These are phyloP conservation scores for Trichoderma sp. DNA, from an alignment of 2,329 filamentous ascomycete genomes.

Conservation along the genomic window DNA sequence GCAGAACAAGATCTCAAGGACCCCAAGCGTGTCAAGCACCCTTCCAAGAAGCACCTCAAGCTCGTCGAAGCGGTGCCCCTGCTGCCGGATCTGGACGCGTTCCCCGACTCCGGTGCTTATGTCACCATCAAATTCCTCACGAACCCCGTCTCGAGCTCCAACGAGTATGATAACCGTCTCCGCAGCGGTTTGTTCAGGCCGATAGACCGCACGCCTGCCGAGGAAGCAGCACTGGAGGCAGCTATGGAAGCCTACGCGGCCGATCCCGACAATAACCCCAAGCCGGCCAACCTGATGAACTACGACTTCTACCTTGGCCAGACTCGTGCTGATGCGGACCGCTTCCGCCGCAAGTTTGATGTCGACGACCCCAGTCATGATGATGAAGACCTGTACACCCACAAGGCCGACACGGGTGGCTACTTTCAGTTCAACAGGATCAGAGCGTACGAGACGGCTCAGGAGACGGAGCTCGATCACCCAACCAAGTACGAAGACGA, in stretches of 20 bases:
- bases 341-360: conserved; percentile 64
- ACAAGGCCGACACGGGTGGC: conserved; percentile 47
- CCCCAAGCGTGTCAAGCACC: conserved; percentile 56
- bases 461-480: conserved; percentile 58
- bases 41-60: conserved; percentile 58
- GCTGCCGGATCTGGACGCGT: conserved; percentile 66
- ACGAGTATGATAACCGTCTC: conserved; percentile 60
- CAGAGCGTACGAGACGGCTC: conserved; percentile 64
- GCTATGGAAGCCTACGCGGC: conserved; percentile 56
- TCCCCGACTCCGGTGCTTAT: conserved; percentile 69
- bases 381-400: conserved; percentile 56
- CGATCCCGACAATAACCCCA: conserved; percentile 57
- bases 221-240: conserved; percentile 53
- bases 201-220: conserved; percentile 55
- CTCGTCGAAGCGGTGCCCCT: conserved; percentile 62
- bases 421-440: conserved; percentile 64
- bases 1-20: conserved; percentile 58
- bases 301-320: conserved; percentile 68
- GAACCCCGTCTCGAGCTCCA: conserved; percentile 58
- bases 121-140: conserved; percentile 69
- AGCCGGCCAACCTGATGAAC: conserved; percentile 60
- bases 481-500: conserved; percentile 65
- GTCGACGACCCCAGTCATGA: conserved; percentile 56
- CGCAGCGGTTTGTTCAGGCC: conserved; percentile 63
- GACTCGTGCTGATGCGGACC: conserved; percentile 47